Evolutionary conservation across 23 red algal genomes (phyloP).

Genomic region (Gracilaria domingensis): DNA sequence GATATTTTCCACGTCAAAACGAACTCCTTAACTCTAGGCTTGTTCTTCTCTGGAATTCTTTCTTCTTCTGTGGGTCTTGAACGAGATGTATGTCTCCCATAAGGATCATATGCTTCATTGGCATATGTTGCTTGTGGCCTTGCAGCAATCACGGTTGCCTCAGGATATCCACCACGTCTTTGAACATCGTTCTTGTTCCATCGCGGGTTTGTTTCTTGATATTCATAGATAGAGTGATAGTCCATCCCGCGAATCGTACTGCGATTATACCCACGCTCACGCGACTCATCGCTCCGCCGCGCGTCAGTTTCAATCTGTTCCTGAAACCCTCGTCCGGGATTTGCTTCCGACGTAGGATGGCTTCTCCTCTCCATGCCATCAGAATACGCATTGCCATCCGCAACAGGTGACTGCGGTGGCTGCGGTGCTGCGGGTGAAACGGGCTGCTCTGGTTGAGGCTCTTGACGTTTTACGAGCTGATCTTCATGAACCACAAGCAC

Average conservation of each 20-base stretch:
- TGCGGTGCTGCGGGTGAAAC: background rate
- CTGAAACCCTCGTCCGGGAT: background rate
- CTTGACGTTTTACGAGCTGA: constrained; percentile 13
- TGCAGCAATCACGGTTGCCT: background rate
- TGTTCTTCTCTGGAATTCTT: background rate
- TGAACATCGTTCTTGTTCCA: too few species aligned
- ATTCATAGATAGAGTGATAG: background rate
- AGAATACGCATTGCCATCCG: background rate
- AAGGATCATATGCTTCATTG: background rate
- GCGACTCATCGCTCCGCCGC: background rate
- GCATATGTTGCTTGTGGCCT: background rate
- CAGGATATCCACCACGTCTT: background rate
- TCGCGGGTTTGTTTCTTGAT: background rate
- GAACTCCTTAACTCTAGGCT: background rate
- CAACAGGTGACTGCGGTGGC: background rate
- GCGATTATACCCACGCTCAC: background rate
- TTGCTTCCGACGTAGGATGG: background rate
- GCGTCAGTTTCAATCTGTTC: background rate
- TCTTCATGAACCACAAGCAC: constrained; percentile 33
- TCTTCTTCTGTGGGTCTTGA: background rate
- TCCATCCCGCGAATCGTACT: background rate
- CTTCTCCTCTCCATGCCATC: background rate
- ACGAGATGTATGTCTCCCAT: background rate
- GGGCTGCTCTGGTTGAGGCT: background rate
- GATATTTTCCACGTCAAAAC: background rate